Conservation (phyloP, 2,329 filamentous ascomycete species). For the Colletotrichum trifolii region DNA sequence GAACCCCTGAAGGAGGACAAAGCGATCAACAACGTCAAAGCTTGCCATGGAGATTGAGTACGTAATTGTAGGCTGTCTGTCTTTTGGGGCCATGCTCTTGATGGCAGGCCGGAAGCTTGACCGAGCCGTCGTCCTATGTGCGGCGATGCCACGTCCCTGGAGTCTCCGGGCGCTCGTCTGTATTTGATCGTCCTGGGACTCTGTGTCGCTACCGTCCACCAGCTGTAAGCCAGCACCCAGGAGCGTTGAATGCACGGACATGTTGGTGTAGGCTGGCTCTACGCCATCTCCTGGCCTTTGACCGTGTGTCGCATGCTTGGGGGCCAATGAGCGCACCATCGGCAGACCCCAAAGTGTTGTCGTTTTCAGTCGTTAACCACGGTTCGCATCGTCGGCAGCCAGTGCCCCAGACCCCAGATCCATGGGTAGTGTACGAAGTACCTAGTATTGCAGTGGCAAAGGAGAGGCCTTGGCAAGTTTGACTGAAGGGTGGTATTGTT, state of each 20-base stretch:
- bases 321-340: not conserved
- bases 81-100: slow-evolving; percentile 18
- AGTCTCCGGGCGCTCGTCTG: slow-evolving; percentile 6
- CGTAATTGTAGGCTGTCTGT: not conserved
- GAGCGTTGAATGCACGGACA: slow-evolving; percentile 10
- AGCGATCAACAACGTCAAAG: slow-evolving; percentile 27
- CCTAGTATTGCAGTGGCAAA: slow-evolving; percentile 8
- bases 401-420: slow-evolving; percentile 18
- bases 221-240: slow-evolving; percentile 2
- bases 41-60: slow-evolving; percentile 34
- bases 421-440: not conserved
- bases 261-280: not conserved
- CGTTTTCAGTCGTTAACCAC: slow-evolving; percentile 5
- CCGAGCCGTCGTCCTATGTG: slow-evolving; percentile 28
- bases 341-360: not conserved
- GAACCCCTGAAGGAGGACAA: slow-evolving; percentile 30
- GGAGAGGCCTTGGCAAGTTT: slow-evolving; percentile 31
- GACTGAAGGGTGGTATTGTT: slow-evolving; percentile 22
- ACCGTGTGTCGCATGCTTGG: too few relatives aligned
- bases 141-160: slow-evolving; percentile 22
- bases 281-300: too few relatives aligned
- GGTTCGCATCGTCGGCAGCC: slow-evolving; percentile 20
- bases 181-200: not conserved
- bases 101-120: slow-evolving; percentile 10
- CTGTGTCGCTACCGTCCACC: slow-evolving; percentile 2